Percentiles rank a stretch among this genome's conserved stretches.
Conservation (phyloP, 2,329 filamentous ascomycete species). For the Neofusicoccum laricinum region DNA sequence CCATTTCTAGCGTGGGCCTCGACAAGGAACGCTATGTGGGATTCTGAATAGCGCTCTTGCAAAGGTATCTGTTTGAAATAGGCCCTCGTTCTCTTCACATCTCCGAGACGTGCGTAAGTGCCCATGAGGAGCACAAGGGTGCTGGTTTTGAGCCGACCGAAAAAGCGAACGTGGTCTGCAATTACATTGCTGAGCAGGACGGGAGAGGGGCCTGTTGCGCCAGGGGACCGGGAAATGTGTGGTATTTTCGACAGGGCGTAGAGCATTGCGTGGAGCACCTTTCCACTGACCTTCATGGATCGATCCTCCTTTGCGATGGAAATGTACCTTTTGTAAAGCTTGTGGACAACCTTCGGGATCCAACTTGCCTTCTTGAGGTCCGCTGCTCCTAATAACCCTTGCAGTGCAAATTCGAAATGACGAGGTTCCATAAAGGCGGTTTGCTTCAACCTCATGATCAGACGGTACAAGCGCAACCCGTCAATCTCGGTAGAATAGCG, state of each 20-base stretch:
- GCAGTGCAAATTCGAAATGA: neutral
- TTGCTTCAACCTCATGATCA: neutral
- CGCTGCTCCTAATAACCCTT: neutral
- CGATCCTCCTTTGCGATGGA: neutral
- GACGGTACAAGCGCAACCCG: neutral
- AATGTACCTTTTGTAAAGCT: neutral
- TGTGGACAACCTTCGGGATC: neutral
- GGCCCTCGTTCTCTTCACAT: neutral
- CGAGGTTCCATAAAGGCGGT: neutral
- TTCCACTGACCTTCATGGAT: neutral
- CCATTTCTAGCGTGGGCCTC: constrained; percentile 69
- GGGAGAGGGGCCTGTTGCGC: neutral
- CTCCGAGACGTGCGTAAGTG: neutral
- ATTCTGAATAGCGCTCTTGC: neutral
- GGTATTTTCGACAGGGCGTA: neutral
- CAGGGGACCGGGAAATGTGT: neutral
- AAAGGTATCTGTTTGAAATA: neutral
- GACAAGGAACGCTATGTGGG: constrained; percentile 45
- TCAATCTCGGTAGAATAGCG: neutral
- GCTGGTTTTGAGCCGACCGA: neutral
- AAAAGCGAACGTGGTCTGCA: neutral
- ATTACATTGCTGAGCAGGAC: neutral
- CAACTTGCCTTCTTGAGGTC: neutral
- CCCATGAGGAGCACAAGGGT: neutral
- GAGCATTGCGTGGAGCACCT: neutral